Evolutionary conservation across 331 rosid genomes (phyloP).

Genomic region (Spiraea crenata): DNA sequence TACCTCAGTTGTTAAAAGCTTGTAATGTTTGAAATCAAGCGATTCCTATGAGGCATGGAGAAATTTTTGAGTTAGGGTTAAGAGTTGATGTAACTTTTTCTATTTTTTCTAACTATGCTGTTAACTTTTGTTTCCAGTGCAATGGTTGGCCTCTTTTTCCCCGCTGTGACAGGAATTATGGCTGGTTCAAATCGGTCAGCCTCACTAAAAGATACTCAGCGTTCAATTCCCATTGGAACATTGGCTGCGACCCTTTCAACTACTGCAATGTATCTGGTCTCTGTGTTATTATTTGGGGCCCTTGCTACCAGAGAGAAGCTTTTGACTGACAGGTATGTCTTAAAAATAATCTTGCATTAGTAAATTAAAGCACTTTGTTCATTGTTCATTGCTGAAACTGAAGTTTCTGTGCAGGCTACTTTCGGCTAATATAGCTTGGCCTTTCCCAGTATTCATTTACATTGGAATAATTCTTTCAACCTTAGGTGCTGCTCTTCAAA

Average conservation of each 20-base stretch:
- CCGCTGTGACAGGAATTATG: slow-evolving; percentile 99
- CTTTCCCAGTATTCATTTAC: slow-evolving; percentile 86
- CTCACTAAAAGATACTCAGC: slow-evolving; percentile 93
- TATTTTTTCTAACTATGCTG: slow-evolving; percentile 27
- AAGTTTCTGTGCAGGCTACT: slow-evolving; percentile 76
- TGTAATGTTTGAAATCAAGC: background rate
- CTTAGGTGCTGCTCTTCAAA: slow-evolving; percentile 99
- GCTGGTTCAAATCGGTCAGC: slow-evolving; percentile 99
- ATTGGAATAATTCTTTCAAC: slow-evolving; percentile 97
- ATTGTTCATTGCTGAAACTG: slow-evolving; percentile 29
- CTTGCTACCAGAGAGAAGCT: slow-evolving; percentile 79
- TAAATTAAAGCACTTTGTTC: background rate
- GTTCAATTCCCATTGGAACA: slow-evolving; percentile 95
- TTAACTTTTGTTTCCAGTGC: slow-evolving; percentile 58
- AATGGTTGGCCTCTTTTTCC: slow-evolving; percentile 98
- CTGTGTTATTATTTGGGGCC: slow-evolving; percentile 84
- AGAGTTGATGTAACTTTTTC: background rate
- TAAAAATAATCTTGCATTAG: background rate
- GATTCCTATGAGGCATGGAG: background rate
- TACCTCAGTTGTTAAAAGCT: background rate
- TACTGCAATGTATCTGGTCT: slow-evolving; percentile 64
- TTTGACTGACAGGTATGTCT: slow-evolving; percentile 78
- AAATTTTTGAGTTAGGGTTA: background rate
- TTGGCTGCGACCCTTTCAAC: slow-evolving; percentile 82
- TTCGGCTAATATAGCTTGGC: slow-evolving; percentile 94